These are phyloP conservation scores for Colletotrichum sp. DNA, from an alignment of 2,329 filamentous ascomycete species.

Conservation along the genomic window DNA sequence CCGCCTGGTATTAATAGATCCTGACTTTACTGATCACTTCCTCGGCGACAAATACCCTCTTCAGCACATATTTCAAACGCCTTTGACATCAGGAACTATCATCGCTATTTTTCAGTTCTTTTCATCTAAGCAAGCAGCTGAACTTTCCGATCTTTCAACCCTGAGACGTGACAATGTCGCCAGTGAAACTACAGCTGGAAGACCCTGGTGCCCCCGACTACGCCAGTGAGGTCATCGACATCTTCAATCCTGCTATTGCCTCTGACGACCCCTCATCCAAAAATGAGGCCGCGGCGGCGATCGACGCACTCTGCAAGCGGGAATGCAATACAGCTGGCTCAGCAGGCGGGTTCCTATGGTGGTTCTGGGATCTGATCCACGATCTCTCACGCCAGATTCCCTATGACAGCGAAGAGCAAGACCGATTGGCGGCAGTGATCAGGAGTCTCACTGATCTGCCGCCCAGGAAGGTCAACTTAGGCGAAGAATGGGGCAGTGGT, in stretches of 20 bases:
- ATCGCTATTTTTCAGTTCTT: not conserved
- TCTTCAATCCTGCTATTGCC: not conserved
- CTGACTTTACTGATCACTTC: not conserved
- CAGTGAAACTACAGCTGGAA: not conserved
- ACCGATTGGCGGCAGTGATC: not conserved
- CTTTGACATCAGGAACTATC: not conserved
- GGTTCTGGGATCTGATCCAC: constrained; percentile 28
- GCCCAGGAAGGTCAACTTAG: accelerated
- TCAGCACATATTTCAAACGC: not conserved
- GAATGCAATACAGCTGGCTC: not conserved
- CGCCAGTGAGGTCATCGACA: not conserved
- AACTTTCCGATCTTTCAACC: accelerated
- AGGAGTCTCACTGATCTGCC: not conserved
- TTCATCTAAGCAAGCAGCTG: not conserved
- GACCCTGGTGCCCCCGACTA: not conserved
- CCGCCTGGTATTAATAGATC: not conserved
- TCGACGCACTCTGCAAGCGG: not conserved
- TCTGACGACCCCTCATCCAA: not conserved
- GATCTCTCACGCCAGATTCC: constrained; percentile 25
- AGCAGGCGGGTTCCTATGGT: constrained; percentile 22
- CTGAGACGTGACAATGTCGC: not conserved
- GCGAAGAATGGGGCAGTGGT: not conserved
- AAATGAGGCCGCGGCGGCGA: not conserved
- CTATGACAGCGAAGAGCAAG: constrained; percentile 20
- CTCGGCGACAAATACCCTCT: not conserved